Percentiles rank a stretch among this genome's conserved stretches.
Evolutionary conservation across 768 basidiomycete genomes (phyloP).

Genomic region (Goffeauzyma gilvescens): DNA sequence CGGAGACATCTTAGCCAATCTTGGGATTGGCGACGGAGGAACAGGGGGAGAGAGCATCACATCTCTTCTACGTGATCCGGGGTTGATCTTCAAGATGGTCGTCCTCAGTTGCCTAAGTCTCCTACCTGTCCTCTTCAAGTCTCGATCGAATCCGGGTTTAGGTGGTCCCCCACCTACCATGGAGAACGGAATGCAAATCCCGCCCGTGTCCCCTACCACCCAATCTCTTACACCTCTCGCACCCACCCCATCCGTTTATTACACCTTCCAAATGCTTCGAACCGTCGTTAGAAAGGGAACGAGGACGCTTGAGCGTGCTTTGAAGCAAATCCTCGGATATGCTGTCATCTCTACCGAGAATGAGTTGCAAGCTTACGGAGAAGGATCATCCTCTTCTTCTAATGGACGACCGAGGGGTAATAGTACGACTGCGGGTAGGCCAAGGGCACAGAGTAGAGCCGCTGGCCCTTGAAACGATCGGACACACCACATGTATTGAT

Average conservation of each 20-base stretch:
- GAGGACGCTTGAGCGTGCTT: neutral
- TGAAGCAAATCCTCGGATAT: too few relatives aligned
- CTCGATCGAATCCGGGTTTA: constrained; percentile 1
- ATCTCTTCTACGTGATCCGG: constrained; percentile 62
- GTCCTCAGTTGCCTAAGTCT: constrained; percentile 66
- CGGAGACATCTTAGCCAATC: constrained; percentile 13
- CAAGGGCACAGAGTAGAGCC: too few relatives aligned
- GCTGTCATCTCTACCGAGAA: too few relatives aligned
- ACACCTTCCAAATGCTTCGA: neutral
- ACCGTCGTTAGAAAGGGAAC: neutral
- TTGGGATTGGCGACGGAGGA: constrained; percentile 11
- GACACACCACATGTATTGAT: too few relatives aligned
- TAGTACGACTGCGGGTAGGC: too few relatives aligned
- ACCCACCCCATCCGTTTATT: constrained; percentile 4
- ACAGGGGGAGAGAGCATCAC: constrained; percentile 47
- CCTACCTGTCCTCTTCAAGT: constrained; percentile 55
- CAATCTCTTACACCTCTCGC: constrained; percentile 6
- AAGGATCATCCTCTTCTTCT: too few relatives aligned
- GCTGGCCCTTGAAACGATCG: too few relatives aligned
- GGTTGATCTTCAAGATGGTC: constrained; percentile 63
- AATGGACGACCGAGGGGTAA: too few relatives aligned
- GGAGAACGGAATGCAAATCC: neutral
- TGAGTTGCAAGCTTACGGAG: too few relatives aligned
- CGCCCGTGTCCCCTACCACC: constrained; percentile 1
- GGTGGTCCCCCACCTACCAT: neutral